Conservation (phyloP, 176 grass and related monocot genomes). For the Secale cereale region DNA sequence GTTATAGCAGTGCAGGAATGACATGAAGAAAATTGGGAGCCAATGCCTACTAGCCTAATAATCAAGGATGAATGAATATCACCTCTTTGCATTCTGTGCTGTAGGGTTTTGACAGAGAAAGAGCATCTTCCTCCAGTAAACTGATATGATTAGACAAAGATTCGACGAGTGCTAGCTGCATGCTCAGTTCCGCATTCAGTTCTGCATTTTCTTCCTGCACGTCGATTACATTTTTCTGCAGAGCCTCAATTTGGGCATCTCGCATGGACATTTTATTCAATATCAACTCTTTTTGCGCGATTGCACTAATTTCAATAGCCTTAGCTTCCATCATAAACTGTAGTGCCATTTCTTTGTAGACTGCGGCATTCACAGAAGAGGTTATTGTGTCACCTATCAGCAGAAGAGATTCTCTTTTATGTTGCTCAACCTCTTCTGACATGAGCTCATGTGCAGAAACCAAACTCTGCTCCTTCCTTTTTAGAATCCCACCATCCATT, state of each 20-base stretch:
- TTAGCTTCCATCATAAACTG: conserved; percentile 51
- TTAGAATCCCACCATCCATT: conserved; percentile 39
- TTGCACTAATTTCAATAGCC: conserved; percentile 39
- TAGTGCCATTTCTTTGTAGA: conserved; percentile 67
- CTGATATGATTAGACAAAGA: conserved; percentile 52
- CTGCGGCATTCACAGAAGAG: conserved; percentile 43
- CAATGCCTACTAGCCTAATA: not conserved
- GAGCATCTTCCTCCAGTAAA: conserved; percentile 49
- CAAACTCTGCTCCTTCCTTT: conserved; percentile 27
- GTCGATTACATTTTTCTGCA: conserved; percentile 41
- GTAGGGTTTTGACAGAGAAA: conserved; percentile 44
- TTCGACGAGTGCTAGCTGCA: conserved; percentile 39
- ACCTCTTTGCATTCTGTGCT: conserved; percentile 39
- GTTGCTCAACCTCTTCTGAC: conserved; percentile 47
- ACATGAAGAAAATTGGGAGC: not conserved
- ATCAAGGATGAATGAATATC: conserved; percentile 5
- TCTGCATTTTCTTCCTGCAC: conserved; percentile 61
- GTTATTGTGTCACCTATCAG: conserved; percentile 50
- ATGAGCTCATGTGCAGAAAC: conserved; percentile 31
- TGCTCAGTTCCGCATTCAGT: conserved; percentile 46
- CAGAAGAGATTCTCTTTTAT: conserved; percentile 46
- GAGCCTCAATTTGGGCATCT: conserved; percentile 43
- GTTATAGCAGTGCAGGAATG: not conserved
- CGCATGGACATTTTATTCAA: conserved; percentile 38
- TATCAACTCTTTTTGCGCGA: conserved; percentile 43